Evolutionary conservation across 495 filamentous ascomycete genomes (phyloP).

Genomic region (Aspergillus cavernicola): DNA sequence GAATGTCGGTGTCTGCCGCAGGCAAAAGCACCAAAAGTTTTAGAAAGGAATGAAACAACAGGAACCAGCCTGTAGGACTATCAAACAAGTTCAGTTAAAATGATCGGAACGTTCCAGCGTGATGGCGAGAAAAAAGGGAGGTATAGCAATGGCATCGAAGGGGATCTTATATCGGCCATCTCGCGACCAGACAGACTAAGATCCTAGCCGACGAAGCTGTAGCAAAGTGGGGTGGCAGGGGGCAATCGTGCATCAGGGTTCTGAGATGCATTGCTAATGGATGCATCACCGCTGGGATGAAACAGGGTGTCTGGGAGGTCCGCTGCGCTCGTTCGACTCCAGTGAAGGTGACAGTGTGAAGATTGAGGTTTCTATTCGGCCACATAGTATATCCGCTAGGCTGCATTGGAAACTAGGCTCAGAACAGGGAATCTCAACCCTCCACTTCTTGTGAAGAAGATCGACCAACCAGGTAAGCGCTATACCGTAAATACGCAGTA

Average conservation of each 20-base stretch:
- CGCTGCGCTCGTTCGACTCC: not conserved
- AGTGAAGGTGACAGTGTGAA: not conserved
- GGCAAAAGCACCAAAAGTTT: slow-evolving; percentile 26
- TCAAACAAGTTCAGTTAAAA: slow-evolving; percentile 28
- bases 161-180: slow-evolving; percentile 19
- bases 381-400: not conserved
- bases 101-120: slow-evolving; percentile 25
- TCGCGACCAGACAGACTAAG: not conserved
- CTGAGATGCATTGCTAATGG: slow-evolving; percentile 10
- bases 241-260: slow-evolving; percentile 1
- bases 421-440: not conserved
- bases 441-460: slow-evolving; percentile 4
- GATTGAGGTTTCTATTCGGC: slow-evolving; percentile 7
- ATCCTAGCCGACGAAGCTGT: slow-evolving; percentile 2
- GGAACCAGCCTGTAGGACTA: slow-evolving; percentile 34
- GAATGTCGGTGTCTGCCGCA: slow-evolving; percentile 36
- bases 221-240: slow-evolving; percentile 7
- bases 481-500: slow-evolving; percentile 1
- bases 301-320: slow-evolving; percentile 5
- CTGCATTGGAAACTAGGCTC: not conserved
- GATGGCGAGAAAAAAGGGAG: slow-evolving; percentile 13
- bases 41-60: slow-evolving; percentile 31
- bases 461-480: not conserved
- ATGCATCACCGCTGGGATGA: slow-evolving; percentile 7
- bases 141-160: slow-evolving; percentile 10